Base-by-base conservation (phyloP, 2,329 filamentous ascomycete genomes). In the Xylaria multiplex region DNA sequence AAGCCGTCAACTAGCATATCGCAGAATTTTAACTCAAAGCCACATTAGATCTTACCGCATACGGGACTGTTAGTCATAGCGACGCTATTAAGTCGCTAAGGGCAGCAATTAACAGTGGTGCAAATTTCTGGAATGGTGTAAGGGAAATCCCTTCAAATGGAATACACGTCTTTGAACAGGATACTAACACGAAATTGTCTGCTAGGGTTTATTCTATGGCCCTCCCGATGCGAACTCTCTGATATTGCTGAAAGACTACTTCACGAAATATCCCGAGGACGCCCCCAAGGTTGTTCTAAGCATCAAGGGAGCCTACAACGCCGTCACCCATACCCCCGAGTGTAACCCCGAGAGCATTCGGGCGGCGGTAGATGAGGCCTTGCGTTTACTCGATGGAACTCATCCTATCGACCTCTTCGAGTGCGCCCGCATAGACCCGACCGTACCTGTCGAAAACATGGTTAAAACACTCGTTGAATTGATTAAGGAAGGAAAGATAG, bases 401-500 rank as follows among this genome's bases (percentile, higher is more conserved):
- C 82, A 83, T 72, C 80, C 77, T 48, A 73, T 86, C 68, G 83
- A 85, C 71, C 79, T 85, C 64, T 85, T 86, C 66, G 79, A 84
- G 66, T 81, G 77, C 53, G 81, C 83, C 2, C 78, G 84, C 4
- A 77, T 81, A 59, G 83, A 86, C 64, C 76, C 77, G 2, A 77
- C 77, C 2, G 71, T 73, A 0, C 77, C 6, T 69, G 46, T 79
- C n/a, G 77, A 79, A 57, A 70, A 72, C 13, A 76, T 75, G 6
- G 63, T 79, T 40, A 70, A 69, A 1, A 72, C 67, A 1, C 63
- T 79, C 8, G 72, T 67, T 45, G 68, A 74, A 22, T 74, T 75
- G 49, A 70, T 79, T 27, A 72, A 76, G 6, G 71, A 69, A 9
- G 78, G 78, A 14, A 79, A 77, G 55, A 71, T 73, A 46, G 69